A percentile compares a stretch with the other conserved stretches of the same genome.
These are phyloP conservation scores for Trichoderma atrobrunneum DNA, from an alignment of 2,329 filamentous ascomycete species.

Conservation along the genomic window DNA sequence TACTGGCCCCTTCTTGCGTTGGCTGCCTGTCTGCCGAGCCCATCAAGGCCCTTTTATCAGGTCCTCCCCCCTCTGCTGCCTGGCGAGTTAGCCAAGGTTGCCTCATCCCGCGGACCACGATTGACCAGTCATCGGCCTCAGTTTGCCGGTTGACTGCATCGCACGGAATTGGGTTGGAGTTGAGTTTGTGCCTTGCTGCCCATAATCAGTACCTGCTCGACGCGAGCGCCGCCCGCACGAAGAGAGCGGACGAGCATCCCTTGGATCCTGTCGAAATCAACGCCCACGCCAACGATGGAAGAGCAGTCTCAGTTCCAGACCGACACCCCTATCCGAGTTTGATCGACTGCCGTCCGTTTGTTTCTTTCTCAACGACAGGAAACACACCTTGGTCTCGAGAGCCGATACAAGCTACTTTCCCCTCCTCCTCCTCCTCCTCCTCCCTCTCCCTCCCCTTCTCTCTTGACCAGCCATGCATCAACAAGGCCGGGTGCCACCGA, in stretches of 20 bases:
- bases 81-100: constrained; percentile 16
- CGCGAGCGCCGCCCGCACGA: background rate
- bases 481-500: constrained; percentile 72
- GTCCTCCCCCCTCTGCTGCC: constrained; percentile 14
- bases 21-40: constrained; percentile 14
- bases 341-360: constrained; percentile 25
- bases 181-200: constrained; percentile 9
- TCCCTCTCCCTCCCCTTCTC: too few species aligned
- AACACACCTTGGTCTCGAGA: background rate
- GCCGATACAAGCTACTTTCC: background rate
- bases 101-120: constrained; percentile 11
- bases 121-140: constrained; percentile 17
- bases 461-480: constrained; percentile 69
- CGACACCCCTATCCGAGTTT: constrained; percentile 32
- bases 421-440: background rate
- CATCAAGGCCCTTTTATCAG: constrained; percentile 12
- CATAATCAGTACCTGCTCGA: background rate
- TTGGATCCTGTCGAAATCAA: background rate
- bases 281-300: constrained; percentile 32
- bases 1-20: background rate
- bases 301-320: constrained; percentile 34
- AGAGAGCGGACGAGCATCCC: constrained; percentile 14
- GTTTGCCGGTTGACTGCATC: constrained; percentile 13
- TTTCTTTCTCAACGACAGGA: background rate
- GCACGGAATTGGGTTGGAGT: constrained; percentile 5